Evolutionary conservation across 495 filamentous ascomycete species (phyloP), one percentile per base, ranked within the genome.

Genomic region (Penicillium cosmopolitanum): DNA sequence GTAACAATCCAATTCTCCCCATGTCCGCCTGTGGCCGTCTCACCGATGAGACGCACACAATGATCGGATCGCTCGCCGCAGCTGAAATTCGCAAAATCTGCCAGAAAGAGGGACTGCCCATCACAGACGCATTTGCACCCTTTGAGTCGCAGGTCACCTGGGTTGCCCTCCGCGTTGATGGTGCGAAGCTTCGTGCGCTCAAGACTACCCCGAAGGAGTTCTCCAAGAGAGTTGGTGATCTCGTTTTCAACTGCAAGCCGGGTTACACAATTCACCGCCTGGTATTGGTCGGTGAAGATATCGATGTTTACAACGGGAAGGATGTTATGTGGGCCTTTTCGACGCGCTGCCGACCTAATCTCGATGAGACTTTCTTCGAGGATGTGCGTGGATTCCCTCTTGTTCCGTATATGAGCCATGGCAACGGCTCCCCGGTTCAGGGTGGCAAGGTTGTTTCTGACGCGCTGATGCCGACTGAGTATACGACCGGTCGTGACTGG

Each of bases 301-400:
- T 79, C 40, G 71, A 77, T 55, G 68, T 74, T 6, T 73, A 72
- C 47, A 50, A 71, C 8, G 66, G 67, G 21, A 69, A 65, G 53
- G 72, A 76, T 19, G 67, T 79, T 1, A 74, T 80, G 70, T 80
- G 73, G 73, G 76, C 77, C 2, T 77, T 75, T 50, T 67, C 68
- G 7, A 78, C 75, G 7, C 65, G 77, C 0, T 80, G 77, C 46
- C 67, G 69, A 0, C 76, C 77, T 1, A 67, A 59, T 6, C 35
- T 58, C 0, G 75, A 78, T 48, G 76, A 79, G 66, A 64, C 53
- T 1, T 66, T 74, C 54, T 79, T 67, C 31, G 72, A 77, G 21
- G 73, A 80, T 53, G 71, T 73, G 2, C 64, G 61, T 8, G 75
- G 69, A 3, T 78, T 77, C 63, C 69, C 71, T 0, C 58, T 80